Base-by-base conservation (phyloP, 805 yeast species). In the Teunomyces funiuensis region DNA sequence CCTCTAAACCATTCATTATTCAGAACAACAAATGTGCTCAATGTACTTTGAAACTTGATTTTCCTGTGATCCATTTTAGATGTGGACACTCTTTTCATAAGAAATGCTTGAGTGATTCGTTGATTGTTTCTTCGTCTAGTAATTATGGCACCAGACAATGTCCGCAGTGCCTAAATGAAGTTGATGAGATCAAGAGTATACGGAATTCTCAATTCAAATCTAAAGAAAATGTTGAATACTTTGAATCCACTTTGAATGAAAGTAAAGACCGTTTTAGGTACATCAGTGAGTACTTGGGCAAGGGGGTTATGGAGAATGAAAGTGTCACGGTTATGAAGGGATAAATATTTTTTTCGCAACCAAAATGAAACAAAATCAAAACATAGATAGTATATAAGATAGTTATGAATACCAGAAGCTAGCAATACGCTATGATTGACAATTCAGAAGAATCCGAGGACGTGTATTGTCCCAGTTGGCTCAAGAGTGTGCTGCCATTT, bases 51-150 rank as follows among this genome's bases (percentile, higher is more conserved):
- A 73, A 77, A 9, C 63, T 91, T 15, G 95, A 87, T 44, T 71
- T 82, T 30, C 97, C 98, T 0, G 75, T 83, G 2, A 77, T 86
- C 0, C 95, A 87, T 53, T 93, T 91, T 67, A 77, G 80, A 48
- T 93, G 99, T 65, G 74, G 75, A 22, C 99, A 93, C 55, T 80
- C 93, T 2, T 89, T 79, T 56, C 98, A 93, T 56, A 86, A 84
- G 51, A 70, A 84, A 33, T 93, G 99, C 57, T 62, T 88, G 18
- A 72, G 71, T 37, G 81, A 80, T 31, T 76, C 70, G 28, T 61
- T 52, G 10, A 48, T 50, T 34, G 49, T 46, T 5, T 39, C 42
- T 2, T 43, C 43, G 5, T 19, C 19, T 8, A 28, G 33, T 11
- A 36, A 37, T 11, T 36, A 25, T 23, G 28, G 42, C 6, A 23